Base-by-base conservation (phyloP, 1,139 yeast species). In the Kluyveromyces sp. region DNA sequence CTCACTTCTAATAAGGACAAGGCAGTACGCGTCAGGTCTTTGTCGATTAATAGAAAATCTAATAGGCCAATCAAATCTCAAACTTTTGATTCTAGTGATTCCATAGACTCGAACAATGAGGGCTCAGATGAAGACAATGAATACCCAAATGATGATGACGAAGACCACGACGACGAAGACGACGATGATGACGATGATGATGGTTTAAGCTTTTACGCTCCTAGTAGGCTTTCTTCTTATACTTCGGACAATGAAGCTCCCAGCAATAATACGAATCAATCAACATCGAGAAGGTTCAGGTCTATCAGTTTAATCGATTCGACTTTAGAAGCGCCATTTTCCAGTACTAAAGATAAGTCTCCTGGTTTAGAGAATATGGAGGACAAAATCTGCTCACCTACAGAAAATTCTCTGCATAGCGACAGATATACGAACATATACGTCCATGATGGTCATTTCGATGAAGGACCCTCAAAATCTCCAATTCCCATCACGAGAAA, bases 251-350 rank as follows among this genome's bases (percentile, higher is more conserved):
- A 49, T 4, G 55, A 55, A 33, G 41, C 39, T 13, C 26, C 25
- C 4, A 17, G 9, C 16, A 25, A 33, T 6, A 22, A 12, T 6
- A 4, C 33, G 20, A 39, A 18, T 30, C 41, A 16, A 7, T 29
- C 41, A 16, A 30, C 44, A 12, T 49, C 49, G 33, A 57, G 58
- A 8, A 50, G 65, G 33, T 57, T 58, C 35, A 55, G 65, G 42
- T 60, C 65, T 2, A 45, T 61, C 39, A 58, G 63, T 49, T 53
- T 61, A 22, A 60, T 61, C 58, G 63, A 59, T 41, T 63, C 63
- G 3, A 52, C 53, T 6, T 42, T 43, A 34, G 48, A 49, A 30
- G 47, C 49, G 16, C 56, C 58, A 3, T 55, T 53, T 28, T 15
- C 46, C 6, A 47, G 41, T 12, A 17, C 36, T 29, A 38, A 36